Evolutionary conservation across 345 rosid species (phyloP), one percentile per base, ranked within the genome.

Genomic region (Brassica juncea): DNA sequence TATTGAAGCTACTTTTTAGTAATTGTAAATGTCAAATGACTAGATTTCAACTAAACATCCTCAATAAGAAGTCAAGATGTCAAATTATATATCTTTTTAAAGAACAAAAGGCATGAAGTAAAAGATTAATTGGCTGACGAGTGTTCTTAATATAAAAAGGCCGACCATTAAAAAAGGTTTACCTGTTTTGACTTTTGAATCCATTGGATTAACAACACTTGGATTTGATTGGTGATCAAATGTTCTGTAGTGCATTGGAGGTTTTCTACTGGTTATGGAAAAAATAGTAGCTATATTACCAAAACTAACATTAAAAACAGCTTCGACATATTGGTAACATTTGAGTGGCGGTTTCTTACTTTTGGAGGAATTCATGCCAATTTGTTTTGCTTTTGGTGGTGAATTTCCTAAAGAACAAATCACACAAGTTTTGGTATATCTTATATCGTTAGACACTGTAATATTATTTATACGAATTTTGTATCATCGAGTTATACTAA

Each of bases 31-130:
- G 82, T 60, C 32, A 68, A 73, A 73, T 79, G 82, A 79, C 78
- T 79, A 73, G 78, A 74, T 68, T 79, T 47, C 78, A 73, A 79
- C 82, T 79, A 34, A n/a, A 32, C 7, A 72, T 58, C 47, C 57
- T 61, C 65, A 67, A 73, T 34, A 31, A 58, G 62, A 58, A 42
- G 62, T 57, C 72, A 66, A 47, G 34, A 66, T 65, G 82, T 78
- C 77, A 72, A 66, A 57, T 66, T 78, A 3, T 42, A 52, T 14
- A 47, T 52, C 0, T 52, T 14, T n/a, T 4, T 1, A 5, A 52
- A n/a, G 19, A 54, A 4, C 55, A 21, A 42, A 73, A 67, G 63
- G 82, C 78, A 79, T 21, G 68, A 60, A 59, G 77, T 58, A 31
- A 6, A 67, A 34, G 2, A 39, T 66, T 65, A 16, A 66, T 57